Conservation (phyloP, 345 rosid species). For the Viola odorata region DNA sequence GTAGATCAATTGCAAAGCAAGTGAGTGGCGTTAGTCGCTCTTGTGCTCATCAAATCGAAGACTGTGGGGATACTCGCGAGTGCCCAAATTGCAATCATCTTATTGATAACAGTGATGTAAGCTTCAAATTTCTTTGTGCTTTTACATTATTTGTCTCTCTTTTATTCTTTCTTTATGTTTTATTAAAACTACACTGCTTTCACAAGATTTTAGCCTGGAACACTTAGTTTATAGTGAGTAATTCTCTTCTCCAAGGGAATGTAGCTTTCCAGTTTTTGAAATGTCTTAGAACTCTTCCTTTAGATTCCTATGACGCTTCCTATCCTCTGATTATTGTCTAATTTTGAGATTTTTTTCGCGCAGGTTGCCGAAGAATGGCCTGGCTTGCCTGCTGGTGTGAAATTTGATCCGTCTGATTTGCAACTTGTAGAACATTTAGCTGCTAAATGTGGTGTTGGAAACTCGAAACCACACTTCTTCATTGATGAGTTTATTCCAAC, state of each 20-base stretch:
- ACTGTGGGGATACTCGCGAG: constrained; percentile 54
- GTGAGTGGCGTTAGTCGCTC: constrained; percentile 54
- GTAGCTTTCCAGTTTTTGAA: too few relatives aligned
- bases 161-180: too few relatives aligned
- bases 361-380: constrained; percentile 77
- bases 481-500: constrained; percentile 70
- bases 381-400: constrained; percentile 86
- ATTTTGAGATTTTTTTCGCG: constrained; percentile 10
- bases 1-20: constrained; percentile 63
- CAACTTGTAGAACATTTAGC: constrained; percentile 68
- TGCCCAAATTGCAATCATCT: constrained; percentile 69
- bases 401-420: constrained; percentile 87
- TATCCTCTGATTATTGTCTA: not conserved
- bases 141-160: too few relatives aligned
- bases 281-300: too few relatives aligned
- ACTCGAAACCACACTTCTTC: constrained; percentile 42
- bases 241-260: too few relatives aligned
- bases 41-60: constrained; percentile 47
- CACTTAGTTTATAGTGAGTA: too few relatives aligned
- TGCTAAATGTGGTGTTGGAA: constrained; percentile 64
- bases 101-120: constrained; percentile 81
- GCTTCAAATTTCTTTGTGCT: constrained; percentile 12
- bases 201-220: too few relatives aligned
- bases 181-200: too few relatives aligned
- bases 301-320: too few relatives aligned